Percentiles rank a stretch among this genome's conserved stretches.
These are phyloP conservation scores for Coniochaeta sp. DNA, from an alignment of 2,329 filamentous ascomycete species.

Conservation along the genomic window DNA sequence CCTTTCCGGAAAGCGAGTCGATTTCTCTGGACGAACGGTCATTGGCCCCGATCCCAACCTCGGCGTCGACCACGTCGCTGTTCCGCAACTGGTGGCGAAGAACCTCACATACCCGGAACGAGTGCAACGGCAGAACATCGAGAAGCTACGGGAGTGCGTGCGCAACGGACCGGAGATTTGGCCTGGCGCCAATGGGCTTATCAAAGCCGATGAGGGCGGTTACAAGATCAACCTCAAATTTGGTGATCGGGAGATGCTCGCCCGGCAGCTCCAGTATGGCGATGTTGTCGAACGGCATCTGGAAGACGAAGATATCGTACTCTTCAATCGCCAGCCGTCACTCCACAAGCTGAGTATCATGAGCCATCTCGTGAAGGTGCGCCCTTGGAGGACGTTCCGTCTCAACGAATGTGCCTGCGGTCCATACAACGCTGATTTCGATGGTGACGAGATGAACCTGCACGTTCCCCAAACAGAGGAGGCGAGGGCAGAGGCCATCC, in stretches of 20 bases:
- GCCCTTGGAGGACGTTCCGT: slow-evolving; percentile 92
- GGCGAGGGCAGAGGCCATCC: slow-evolving; percentile 87
- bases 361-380: slow-evolving; percentile 86
- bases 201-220: slow-evolving; percentile 57
- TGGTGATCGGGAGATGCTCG: slow-evolving; percentile 62
- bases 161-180: slow-evolving; percentile 70
- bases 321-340: slow-evolving; percentile 97
- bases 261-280: slow-evolving; percentile 68
- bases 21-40: slow-evolving; percentile 95
- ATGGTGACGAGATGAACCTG: slow-evolving; percentile 98
- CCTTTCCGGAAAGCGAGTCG: slow-evolving; percentile 93
- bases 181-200: slow-evolving; percentile 80
- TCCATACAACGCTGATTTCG: slow-evolving; percentile 98
- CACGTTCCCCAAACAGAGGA: slow-evolving; percentile 98
- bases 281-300: slow-evolving; percentile 92
- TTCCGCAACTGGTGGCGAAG: slow-evolving; percentile 86
- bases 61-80: slow-evolving; percentile 86
- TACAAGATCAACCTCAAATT: slow-evolving; percentile 73
- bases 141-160: slow-evolving; percentile 70
- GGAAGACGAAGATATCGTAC: slow-evolving; percentile 88
- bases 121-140: slow-evolving; percentile 77
- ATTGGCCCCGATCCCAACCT: slow-evolving; percentile 96
- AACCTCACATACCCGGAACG: slow-evolving; percentile 93
- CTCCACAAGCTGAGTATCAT: slow-evolving; percentile 98
- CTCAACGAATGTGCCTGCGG: slow-evolving; percentile 97